These are phyloP conservation scores for Penicillium crustosum DNA, from an alignment of 2,329 filamentous ascomycete genomes.

Conservation along the genomic window DNA sequence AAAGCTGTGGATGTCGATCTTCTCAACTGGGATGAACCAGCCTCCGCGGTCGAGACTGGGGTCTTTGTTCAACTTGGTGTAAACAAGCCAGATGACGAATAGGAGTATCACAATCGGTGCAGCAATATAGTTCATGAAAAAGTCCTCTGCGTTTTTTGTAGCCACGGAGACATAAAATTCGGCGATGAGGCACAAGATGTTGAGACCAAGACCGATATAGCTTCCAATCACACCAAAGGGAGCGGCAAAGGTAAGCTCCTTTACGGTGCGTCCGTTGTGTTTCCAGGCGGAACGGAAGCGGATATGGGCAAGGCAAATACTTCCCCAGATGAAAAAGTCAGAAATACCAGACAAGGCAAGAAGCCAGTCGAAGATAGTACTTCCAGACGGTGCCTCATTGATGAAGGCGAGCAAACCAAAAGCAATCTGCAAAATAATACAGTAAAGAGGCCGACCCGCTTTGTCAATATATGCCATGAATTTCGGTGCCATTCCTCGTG, in stretches of 20 bases:
- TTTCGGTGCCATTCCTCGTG: slow-evolving; percentile 47
- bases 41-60: slow-evolving; percentile 23
- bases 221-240: slow-evolving; percentile 62
- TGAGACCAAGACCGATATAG: slow-evolving; percentile 60
- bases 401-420: slow-evolving; percentile 46
- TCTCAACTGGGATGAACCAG: slow-evolving; percentile 18
- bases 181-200: slow-evolving; percentile 54
- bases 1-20: slow-evolving; percentile 23
- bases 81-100: slow-evolving; percentile 36
- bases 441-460: slow-evolving; percentile 46
- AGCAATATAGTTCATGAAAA: slow-evolving; percentile 52
- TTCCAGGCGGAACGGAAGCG: slow-evolving; percentile 65
- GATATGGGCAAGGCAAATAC: slow-evolving; percentile 66
- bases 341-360: slow-evolving; percentile 63
- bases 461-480: slow-evolving; percentile 49
- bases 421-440: slow-evolving; percentile 41
- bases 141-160: slow-evolving; percentile 39
- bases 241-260: slow-evolving; percentile 66
- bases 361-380: slow-evolving; percentile 63
- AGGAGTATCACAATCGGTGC: slow-evolving; percentile 31
- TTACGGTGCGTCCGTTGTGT: slow-evolving; percentile 57
- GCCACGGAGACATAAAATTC: slow-evolving; percentile 40
- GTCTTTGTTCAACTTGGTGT: slow-evolving; percentile 20
- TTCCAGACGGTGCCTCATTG: slow-evolving; percentile 46
- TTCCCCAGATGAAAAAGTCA: slow-evolving; percentile 65